A percentile compares a stretch with the other conserved stretches of the same genome.
phyloP scores from a whole-genome alignment of 768 basidiomycete species.

The Pleurotus platypus region DNA sequence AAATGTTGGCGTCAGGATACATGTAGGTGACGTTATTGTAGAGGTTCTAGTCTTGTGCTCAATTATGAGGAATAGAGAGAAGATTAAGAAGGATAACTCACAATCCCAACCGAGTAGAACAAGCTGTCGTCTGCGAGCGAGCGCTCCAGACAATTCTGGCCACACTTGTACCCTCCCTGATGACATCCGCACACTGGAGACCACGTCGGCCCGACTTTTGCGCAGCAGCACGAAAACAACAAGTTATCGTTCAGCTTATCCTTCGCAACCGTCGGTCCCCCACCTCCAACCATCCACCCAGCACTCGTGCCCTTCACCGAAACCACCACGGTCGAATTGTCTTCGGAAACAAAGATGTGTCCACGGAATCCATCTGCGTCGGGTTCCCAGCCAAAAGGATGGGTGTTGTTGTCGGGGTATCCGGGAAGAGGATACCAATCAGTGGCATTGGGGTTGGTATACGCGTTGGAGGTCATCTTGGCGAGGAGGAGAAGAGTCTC shows the following conservation, averaged over 20 bases:
- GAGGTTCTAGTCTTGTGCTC: constrained; percentile 54
- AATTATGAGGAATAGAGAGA: background rate
- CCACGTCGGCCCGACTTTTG: constrained; percentile 93
- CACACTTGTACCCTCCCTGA: constrained; percentile 70
- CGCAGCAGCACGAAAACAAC: constrained; percentile 96
- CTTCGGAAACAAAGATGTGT: constrained; percentile 81
- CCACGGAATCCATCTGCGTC: constrained; percentile 89
- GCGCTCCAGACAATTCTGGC: constrained; percentile 75
- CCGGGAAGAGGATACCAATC: constrained; percentile 69
- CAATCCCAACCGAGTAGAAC: constrained; percentile 85
- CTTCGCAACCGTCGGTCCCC: constrained; percentile 80
- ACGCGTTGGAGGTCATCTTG: constrained; percentile 90
- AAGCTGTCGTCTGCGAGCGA: constrained; percentile 78
- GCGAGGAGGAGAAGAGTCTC: constrained; percentile 74
- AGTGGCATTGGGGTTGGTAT: constrained; percentile 44
- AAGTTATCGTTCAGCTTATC: constrained; percentile 96
- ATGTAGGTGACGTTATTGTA: constrained; percentile 90
- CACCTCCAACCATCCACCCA: constrained; percentile 58
- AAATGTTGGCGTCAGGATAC: constrained; percentile 88
- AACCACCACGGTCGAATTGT: constrained; percentile 84
- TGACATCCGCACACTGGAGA: constrained; percentile 89
- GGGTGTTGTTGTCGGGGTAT: constrained; percentile 33
- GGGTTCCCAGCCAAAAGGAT: constrained; percentile 88
- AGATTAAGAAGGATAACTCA: constrained; percentile 31
- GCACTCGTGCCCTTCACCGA: constrained; percentile 94